phyloP scores from a whole-genome alignment of 805 yeast species.

The Candida maltosa region DNA sequence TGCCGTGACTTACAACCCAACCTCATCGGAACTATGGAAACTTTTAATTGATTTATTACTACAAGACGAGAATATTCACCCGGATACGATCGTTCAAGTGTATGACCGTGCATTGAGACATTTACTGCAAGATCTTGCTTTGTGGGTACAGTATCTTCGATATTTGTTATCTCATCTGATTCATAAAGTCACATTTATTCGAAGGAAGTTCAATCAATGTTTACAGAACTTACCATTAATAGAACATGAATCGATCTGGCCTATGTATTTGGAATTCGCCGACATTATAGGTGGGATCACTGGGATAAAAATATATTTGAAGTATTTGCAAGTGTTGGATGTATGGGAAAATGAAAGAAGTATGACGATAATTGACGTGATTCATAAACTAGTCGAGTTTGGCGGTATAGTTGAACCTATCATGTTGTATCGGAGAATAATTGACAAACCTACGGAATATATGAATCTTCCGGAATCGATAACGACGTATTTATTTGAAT shows the following conservation, averaged over 20 bases:
- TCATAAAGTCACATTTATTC: constrained; percentile 31
- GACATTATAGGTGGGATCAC: constrained; percentile 42
- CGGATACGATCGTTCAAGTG: no score
- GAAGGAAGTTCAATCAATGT: constrained; percentile 48
- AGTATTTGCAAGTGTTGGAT: constrained; percentile 27
- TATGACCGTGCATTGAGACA: constrained; percentile 45
- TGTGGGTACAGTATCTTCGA: constrained; percentile 50
- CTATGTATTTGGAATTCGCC: constrained; percentile 52
- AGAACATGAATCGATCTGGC: constrained; percentile 46
- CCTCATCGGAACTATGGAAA: constrained; percentile 56
- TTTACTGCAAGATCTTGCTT: constrained; percentile 41
- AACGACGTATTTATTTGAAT: constrained; percentile 46
- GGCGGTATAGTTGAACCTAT: constrained; percentile 22
- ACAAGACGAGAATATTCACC: constrained; percentile 9
- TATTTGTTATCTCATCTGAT: constrained; percentile 34
- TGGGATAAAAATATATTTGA: constrained; percentile 25
- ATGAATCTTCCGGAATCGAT: constrained; percentile 35
- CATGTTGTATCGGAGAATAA: constrained; percentile 27
- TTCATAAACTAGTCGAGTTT: constrained; percentile 30
- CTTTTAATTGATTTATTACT: constrained; percentile 43
- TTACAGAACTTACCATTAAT: constrained; percentile 46
- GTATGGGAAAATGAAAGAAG: constrained; percentile 7
- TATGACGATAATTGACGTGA: constrained; percentile 22
- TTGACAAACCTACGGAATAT: constrained; percentile 27
- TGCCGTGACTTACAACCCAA: constrained; percentile 41